Evolutionary conservation across 257 asterid species (phyloP), one percentile per base, ranked within the genome.

Genomic region (Paraleonurus japonicus): DNA sequence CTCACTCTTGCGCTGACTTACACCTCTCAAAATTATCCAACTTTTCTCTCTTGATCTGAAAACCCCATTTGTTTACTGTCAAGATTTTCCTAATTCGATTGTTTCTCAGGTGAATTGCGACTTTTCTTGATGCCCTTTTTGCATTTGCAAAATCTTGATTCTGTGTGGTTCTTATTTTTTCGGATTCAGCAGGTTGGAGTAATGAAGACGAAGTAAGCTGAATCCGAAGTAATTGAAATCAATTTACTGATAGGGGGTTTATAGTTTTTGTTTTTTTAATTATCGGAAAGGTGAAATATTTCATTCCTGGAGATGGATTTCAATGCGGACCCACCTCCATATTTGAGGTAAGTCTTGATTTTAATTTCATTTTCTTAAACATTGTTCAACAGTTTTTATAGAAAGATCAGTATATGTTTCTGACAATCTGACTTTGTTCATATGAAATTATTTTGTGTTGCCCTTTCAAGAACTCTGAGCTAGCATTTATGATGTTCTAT

Each of bases 321-420:
- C 60, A 80, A 70, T 72, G 68, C 74, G 66, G 88, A 90, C 70
- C 58, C 88, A 60, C 75, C 82, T 83, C 84, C 95, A 9, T 77
- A 82, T 80, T 59, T 79, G 89, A 90, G 96, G 96, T 90, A 63
- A 17, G 80, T 76, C 65, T 15, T 68, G 10, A 16, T 45, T 24
- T 61, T 41, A 7, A 12, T 32, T 10, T 13, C 35, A 69, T 51
- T 10, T 20, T 32, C 65, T 41, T 2, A 22, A 4, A 0, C 58
- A 1, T 27, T 26, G 59, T 20, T 53, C 10, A 17, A 0, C 30
- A 24, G 54, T 12, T 61, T 3, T 76, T 60, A 33, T 17, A 59
- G 64, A 23, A 60, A 27, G 32, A 47, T 26, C 65, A 32, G 13
- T 64, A 32, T 26, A 57, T 64, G 63, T 65, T 72, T 37, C 73